Base-by-base conservation (phyloP, 163 green algal species). In the Chlorella variabilis region DNA sequence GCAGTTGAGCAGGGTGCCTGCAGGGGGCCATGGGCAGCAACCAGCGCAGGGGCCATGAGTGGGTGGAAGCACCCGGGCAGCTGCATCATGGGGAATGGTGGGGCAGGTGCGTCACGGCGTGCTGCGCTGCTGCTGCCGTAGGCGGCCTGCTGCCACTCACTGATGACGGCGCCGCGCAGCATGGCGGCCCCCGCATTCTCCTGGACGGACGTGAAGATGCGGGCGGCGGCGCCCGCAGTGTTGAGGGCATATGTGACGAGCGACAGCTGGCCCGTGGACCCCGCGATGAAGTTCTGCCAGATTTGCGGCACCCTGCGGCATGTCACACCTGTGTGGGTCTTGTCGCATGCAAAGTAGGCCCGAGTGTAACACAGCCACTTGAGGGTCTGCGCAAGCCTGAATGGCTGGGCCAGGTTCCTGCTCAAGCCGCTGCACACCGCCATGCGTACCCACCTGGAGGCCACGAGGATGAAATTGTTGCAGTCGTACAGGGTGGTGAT, bases 191-290 rank as follows among this genome's bases (percentile, higher is more conserved):
- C 92, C 8, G 88, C 94, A 5, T 84, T 80, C 71, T 96, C 90
- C 41, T 96, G 89, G 4, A 95, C 69, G 20, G 82, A 91, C 17
- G 94, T 98, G 87, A 98, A 98, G 15, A 97, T 89, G 29, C 94
- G 87, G 4, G 90, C 92, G 21, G 92, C 39, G 58, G 87, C 91
- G 56, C 95, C 95, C 0, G 87, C 76, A 4, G 90, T 84, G 80
- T 94, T 94, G 31, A 94, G 83, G 20, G 82, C 68, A 42, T 88
- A 90, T 25, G 89, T 95, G 39, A 90, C 79, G 25, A 91, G 75
- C 62, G 85, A 93, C 34, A 98, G 85, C 77, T 96, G 88, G 0
- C 95, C 94, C 13, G 94, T 98, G 90, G 61, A 86, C 36, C 86
- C 87, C 5, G 66, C 49, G 61, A 77, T 66, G 49, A 87, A 68